Evolutionary conservation across 2,329 filamentous ascomycete genomes (phyloP).

Genomic region (Mariannaea sp.): DNA sequence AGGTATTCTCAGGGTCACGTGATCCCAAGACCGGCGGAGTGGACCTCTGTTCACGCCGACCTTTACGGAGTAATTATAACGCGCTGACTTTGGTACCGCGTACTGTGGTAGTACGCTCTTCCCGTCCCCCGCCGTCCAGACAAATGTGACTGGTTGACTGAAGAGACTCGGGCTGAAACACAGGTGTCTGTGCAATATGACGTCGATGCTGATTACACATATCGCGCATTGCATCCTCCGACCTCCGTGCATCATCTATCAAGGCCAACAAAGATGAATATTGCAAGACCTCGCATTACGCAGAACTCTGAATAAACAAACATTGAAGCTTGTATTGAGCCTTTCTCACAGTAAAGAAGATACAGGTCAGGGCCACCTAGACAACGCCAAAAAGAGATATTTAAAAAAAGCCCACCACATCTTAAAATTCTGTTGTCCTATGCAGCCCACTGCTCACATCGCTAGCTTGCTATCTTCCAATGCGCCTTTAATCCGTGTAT

Average conservation of each 20-base stretch:
- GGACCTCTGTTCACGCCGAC: too few species aligned
- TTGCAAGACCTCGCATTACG: too few species aligned
- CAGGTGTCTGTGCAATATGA: not conserved
- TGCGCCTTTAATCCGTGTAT: conserved; percentile 32
- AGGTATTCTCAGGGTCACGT: too few species aligned
- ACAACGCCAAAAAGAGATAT: conserved; percentile 24
- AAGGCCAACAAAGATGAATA: too few species aligned
- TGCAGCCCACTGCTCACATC: conserved; percentile 37
- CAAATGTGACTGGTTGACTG: not conserved
- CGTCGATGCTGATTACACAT: too few species aligned
- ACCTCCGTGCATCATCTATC: too few species aligned
- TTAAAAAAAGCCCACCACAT: conserved; percentile 22
- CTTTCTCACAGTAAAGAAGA: conserved; percentile 9
- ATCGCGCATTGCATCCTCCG: not conserved
- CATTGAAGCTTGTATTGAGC: conserved; percentile 20
- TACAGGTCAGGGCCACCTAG: conserved; percentile 23
- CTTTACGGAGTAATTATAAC: too few species aligned
- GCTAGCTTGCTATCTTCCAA: conserved; percentile 24
- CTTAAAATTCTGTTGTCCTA: conserved; percentile 20
- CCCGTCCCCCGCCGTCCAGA: not conserved
- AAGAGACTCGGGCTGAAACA: not conserved
- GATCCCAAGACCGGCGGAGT: too few species aligned
- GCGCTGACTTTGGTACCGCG: too few species aligned
- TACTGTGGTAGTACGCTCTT: too few species aligned
- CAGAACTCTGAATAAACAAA: not conserved